These are phyloP conservation scores for Calonectria crousiana DNA, from an alignment of 2,329 filamentous ascomycete genomes.

Conservation along the genomic window DNA sequence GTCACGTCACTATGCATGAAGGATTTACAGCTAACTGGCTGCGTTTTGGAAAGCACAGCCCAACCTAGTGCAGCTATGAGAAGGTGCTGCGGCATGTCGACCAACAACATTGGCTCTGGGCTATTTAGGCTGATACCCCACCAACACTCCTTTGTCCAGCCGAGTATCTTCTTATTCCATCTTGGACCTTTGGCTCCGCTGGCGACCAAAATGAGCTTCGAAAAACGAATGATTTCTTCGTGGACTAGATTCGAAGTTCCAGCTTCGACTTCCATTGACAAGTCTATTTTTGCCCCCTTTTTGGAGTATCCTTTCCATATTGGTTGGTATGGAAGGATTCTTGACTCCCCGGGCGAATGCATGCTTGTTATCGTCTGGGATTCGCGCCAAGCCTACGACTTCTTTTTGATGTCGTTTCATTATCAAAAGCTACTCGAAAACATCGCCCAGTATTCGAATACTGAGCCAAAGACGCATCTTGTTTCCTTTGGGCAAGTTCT, in stretches of 20 bases:
- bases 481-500: neutral
- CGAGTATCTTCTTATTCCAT: fast-evolving
- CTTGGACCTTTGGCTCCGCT: neutral
- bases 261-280: neutral
- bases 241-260: neutral
- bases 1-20: neutral
- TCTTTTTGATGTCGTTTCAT: neutral
- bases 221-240: neutral
- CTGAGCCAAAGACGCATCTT: neutral
- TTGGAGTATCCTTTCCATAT: neutral
- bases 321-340: neutral
- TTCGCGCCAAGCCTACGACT: neutral
- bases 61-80: neutral
- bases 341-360: neutral
- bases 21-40: neutral
- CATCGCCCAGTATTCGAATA: neutral
- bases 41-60: neutral
- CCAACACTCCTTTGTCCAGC: neutral
- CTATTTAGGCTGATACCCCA: neutral
- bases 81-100: neutral
- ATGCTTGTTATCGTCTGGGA: neutral
- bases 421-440: neutral
- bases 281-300: neutral
- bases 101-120: neutral
- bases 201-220: neutral